Evolutionary conservation across 805 yeast species (phyloP).

Genomic region (Sungouiozyma intestinalis): DNA sequence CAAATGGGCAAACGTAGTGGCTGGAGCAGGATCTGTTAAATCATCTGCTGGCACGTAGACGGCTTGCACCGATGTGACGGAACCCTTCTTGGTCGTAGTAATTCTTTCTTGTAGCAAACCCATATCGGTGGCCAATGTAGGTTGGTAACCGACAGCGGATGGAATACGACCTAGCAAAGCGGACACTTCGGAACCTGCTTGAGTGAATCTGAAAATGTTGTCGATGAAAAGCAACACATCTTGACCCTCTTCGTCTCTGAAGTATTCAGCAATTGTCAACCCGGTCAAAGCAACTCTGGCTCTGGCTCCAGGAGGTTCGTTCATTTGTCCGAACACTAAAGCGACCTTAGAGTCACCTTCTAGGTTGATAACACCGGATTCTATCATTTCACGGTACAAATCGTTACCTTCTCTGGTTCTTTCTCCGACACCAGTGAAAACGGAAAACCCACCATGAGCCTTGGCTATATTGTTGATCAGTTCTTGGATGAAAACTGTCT

Average conservation of each 20-base stretch:
- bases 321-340: slow-evolving; percentile 99
- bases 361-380: slow-evolving; percentile 98
- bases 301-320: slow-evolving; percentile 99
- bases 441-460: slow-evolving; percentile 99
- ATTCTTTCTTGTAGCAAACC: slow-evolving; percentile 99
- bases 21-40: slow-evolving; percentile 99
- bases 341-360: slow-evolving; percentile 99
- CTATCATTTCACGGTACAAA: slow-evolving; percentile 99
- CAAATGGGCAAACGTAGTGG: slow-evolving; percentile 99
- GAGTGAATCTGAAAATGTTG: slow-evolving; percentile 99
- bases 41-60: slow-evolving; percentile 99
- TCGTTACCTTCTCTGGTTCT: slow-evolving; percentile 99
- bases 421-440: slow-evolving; percentile 99
- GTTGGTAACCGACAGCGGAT: slow-evolving; percentile 99
- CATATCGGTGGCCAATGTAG: slow-evolving; percentile 99
- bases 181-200: slow-evolving; percentile 99
- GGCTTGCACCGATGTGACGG: slow-evolving; percentile 99
- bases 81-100: slow-evolving; percentile 99
- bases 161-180: slow-evolving; percentile 99
- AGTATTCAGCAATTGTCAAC: slow-evolving; percentile 98
- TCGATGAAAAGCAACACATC: slow-evolving; percentile 98
- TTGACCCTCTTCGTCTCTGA: slow-evolving; percentile 99
- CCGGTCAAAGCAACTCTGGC: slow-evolving; percentile 99
- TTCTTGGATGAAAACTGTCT: slow-evolving; percentile 99
- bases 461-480: slow-evolving; percentile 99